Evolutionary conservation across 148 eudicot genomes (phyloP), one percentile per base, ranked within the genome.

Genomic region (Dysphania ambrosioides): DNA sequence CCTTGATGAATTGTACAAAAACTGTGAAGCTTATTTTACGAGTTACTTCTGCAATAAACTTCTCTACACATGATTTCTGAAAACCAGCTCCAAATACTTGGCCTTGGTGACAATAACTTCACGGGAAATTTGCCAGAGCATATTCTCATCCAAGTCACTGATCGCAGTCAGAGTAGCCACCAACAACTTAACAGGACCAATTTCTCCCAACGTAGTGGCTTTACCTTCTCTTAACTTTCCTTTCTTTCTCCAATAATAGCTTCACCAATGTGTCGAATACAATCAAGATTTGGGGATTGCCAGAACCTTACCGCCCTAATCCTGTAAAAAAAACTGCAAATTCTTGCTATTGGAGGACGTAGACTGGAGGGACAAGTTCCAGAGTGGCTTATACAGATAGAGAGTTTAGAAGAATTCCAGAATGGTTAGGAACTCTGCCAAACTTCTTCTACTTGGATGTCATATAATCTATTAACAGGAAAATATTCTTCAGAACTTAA

Each of bases 371-470:
- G 98, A 57, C 73, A 63, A 57, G 70, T 93, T 56, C 98, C 98
- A 0, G 36, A 32, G 40, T 93, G 98, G 98, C 71, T 93, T 27
- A 40, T 63, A 18, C 80, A 81, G 65, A 87, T 93, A 2, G 59
- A 24, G 67, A 86, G 74, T 64, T 77, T 93, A 56, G 85, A 87
- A 80, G 75, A 8, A 82, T 93, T 73, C 98, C 98, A 11, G 82
- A 80, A 62, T 89, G 90, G 92, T 41, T 93, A 1, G 91, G 30
- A 59, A 72, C 24, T 72, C 78, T 91, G 47, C 83, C 87, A 4
- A 85, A 78, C 67, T 83, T 93, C 44, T 93, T 91, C 77, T 91
- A 88, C 79, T 57, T 93, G n/a, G 97, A 91, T 93, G 82, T 88
- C 95, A 8, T 44, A 24, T 26, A 93, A 91, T 57, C 72, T 26